These are phyloP conservation scores for Bruguiera sexangula DNA, from an alignment of 345 rosid genomes.

Conservation along the genomic window DNA sequence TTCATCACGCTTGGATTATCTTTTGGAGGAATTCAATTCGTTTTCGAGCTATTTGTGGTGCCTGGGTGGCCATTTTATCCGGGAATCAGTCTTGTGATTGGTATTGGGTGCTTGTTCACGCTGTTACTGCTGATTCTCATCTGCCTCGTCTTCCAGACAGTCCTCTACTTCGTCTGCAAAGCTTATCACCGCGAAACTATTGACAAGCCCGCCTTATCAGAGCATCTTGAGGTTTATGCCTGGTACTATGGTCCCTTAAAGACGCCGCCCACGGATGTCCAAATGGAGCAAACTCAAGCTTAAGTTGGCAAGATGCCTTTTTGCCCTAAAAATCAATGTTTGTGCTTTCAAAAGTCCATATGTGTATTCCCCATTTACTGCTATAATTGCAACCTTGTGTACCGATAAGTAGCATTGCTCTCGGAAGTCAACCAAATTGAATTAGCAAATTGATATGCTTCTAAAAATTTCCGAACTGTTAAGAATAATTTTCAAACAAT, in stretches of 20 bases:
- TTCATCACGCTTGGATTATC: constrained; percentile 15
- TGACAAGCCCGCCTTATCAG: constrained; percentile 5
- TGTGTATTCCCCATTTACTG: too few species aligned
- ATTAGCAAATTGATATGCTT: too few species aligned
- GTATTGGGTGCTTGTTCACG: constrained; percentile 12
- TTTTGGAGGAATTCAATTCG: constrained; percentile 2
- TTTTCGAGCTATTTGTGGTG: constrained; percentile 30
- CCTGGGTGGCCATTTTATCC: constrained; percentile 10
- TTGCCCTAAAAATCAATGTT: too few species aligned
- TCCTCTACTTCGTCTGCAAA: constrained; percentile 29
- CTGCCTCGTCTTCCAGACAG: constrained; percentile 24
- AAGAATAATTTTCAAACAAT: too few species aligned
- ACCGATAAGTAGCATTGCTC: too few species aligned
- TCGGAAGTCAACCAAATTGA: too few species aligned
- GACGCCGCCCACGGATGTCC: background rate
- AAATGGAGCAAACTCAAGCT: constrained; percentile 11
- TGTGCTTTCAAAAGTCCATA: too few species aligned
- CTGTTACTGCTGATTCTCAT: constrained; percentile 13
- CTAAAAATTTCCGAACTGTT: too few species aligned
- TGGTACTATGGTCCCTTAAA: constrained; percentile 10
- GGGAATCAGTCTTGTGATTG: constrained; percentile 8
- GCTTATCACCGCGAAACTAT: constrained; percentile 20
- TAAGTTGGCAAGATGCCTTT: too few species aligned
- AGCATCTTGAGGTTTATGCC: constrained; percentile 15
- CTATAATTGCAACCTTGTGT: too few species aligned